Base-by-base conservation (phyloP, 352 stramenopile genomes). In the Phytophthora pisi region DNA sequence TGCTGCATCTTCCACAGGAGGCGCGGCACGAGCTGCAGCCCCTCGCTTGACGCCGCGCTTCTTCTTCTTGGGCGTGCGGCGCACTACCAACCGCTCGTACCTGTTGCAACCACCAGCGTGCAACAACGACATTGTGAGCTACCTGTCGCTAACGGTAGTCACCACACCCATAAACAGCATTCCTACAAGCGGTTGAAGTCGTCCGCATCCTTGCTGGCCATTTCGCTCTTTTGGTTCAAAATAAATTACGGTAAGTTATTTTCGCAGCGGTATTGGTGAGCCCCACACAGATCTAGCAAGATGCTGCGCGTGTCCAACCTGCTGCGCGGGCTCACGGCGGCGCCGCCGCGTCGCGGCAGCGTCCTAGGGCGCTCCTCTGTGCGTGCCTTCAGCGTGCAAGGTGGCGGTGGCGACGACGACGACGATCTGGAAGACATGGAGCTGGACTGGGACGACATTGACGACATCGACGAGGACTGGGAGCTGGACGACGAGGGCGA, bases 301-400 rank as follows among this genome's bases (percentile, higher is more conserved):
- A 90, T 93, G 84, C 63, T 91, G 74, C 81, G 81, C 0, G 73
- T 91, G 68, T 79, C 76, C 16, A 70, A 70, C 20, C 69, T 91
- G 53, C 61, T 86, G 52, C 81, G 77, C 60, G 80, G 77, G 24
- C 66, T 91, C 58, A 73, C 73, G 36, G 51, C 61, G n/a, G 64
- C 72, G 49, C 79, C 81, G 60, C 68, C 86, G 63, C 75, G 78
- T 57, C 64, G 66, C 58, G 50, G 51, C 53, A 54, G 51, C 38
- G 34, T 56, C 28, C 24, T 77, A 34, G 56, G 20, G 5, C 58
- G 56, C 58, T 62, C 49, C 31, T 70, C 58, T 34, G 23, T 57
- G 31, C 56, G 49, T 45, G 42, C 31, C 49, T 69, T 70, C 24
- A 63, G 60, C 45, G 49, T 28, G 3, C 47, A 59, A 56, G 49